Conservation (phyloP, 768 basidiomycete species). For the Vararia minispora region DNA sequence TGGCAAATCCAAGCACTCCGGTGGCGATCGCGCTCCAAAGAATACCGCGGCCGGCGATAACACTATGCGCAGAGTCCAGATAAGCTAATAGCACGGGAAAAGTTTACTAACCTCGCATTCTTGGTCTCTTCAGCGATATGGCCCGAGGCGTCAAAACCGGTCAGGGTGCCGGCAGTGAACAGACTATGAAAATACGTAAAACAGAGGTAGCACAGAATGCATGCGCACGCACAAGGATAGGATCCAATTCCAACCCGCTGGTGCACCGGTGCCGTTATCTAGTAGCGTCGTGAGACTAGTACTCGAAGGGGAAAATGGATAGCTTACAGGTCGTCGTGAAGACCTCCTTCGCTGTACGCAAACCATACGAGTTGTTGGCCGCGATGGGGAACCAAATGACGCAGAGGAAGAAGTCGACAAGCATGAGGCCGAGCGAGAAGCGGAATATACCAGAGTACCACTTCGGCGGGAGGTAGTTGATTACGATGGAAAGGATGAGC, state of each 20-base stretch:
- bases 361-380: conserved; percentile 81
- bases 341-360: conserved; percentile 73
- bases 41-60: conserved; percentile 76
- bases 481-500: conserved; percentile 57
- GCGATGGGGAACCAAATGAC: conserved; percentile 90
- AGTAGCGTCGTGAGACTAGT: background rate
- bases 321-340: conserved; percentile 69
- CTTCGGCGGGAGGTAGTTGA: conserved; percentile 79
- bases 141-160: conserved; percentile 84
- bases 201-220: conserved; percentile 2
- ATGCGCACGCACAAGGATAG: conserved; percentile 56
- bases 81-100: background rate
- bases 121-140: conserved; percentile 87
- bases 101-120: conserved; percentile 46
- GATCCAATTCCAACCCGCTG: conserved; percentile 86
- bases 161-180: conserved; percentile 80
- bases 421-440: conserved; percentile 60
- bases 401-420: conserved; percentile 82
- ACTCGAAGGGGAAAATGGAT: background rate
- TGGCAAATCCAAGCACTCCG: conserved; percentile 67
- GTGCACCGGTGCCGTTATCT: conserved; percentile 88
- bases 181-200: conserved; percentile 32
- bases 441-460: conserved; percentile 70
- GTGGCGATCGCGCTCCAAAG: conserved; percentile 68
- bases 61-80: conserved; percentile 25